These are phyloP conservation scores for Saccharata proteae DNA, from an alignment of 2,329 filamentous ascomycete species.

Conservation along the genomic window DNA sequence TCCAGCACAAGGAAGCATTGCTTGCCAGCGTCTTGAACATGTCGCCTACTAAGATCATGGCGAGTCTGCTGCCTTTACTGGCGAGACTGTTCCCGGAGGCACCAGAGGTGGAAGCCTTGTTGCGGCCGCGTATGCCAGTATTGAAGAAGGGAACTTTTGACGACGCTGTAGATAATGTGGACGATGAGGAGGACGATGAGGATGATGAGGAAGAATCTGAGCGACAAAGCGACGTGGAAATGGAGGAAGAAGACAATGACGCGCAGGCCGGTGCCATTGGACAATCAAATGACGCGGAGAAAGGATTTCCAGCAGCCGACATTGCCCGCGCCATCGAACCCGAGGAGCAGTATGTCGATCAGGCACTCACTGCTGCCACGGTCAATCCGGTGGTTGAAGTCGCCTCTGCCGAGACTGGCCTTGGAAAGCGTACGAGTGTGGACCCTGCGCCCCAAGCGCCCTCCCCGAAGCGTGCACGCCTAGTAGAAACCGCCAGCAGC, in stretches of 20 bases:
- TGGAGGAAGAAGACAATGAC: slow-evolving; percentile 12
- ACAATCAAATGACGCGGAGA: slow-evolving; percentile 6
- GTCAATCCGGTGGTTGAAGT: background rate
- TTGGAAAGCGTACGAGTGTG: slow-evolving; percentile 5
- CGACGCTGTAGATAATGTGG: slow-evolving; percentile 10
- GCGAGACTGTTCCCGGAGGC: slow-evolving; percentile 51
- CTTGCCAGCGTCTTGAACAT: slow-evolving; percentile 74
- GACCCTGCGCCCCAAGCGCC: slow-evolving; percentile 1
- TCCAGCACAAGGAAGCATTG: slow-evolving; percentile 58
- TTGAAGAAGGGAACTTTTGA: slow-evolving; percentile 15
- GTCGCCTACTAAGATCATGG: slow-evolving; percentile 50
- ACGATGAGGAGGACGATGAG: slow-evolving; percentile 15
- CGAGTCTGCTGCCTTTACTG: slow-evolving; percentile 72
- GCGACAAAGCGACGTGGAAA: too few relatives aligned
- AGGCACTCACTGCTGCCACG: background rate
- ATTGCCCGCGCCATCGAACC: background rate
- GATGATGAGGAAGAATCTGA: slow-evolving; percentile 12
- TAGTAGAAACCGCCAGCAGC: background rate
- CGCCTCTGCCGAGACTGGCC: background rate
- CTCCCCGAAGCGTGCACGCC: slow-evolving; percentile 6
- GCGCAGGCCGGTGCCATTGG: background rate
- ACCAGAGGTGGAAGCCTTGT: slow-evolving; percentile 58
- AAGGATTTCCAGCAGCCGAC: background rate
- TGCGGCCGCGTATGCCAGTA: slow-evolving; percentile 38
- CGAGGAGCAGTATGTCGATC: background rate